Evolutionary conservation across 31 red algal genomes (phyloP).

Genomic region (Porphyra umbilicalis): DNA sequence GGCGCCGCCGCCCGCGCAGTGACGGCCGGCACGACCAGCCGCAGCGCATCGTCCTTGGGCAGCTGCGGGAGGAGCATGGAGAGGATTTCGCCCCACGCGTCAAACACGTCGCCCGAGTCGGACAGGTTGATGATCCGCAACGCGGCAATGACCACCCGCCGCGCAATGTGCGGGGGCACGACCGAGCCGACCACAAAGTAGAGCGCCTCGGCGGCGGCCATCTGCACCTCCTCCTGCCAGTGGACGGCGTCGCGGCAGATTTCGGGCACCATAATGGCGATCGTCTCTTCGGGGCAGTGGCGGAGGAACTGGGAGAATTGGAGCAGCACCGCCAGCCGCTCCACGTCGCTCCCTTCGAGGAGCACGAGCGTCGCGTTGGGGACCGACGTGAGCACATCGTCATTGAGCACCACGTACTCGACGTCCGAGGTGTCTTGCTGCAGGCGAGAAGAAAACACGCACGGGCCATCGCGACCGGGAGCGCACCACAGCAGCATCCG

Average conservation of each 20-base stretch:
- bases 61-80: constrained; percentile 91
- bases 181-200: constrained; percentile 82
- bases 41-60: constrained; percentile 51
- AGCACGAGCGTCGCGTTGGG: constrained; percentile 76
- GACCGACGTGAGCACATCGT: constrained; percentile 80
- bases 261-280: constrained; percentile 77
- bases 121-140: constrained; percentile 72
- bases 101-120: constrained; percentile 77
- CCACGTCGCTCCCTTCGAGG: constrained; percentile 73
- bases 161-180: constrained; percentile 59
- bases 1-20: constrained; percentile 52
- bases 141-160: constrained; percentile 67
- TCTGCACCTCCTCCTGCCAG: constrained; percentile 78
- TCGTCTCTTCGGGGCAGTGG: constrained; percentile 79
- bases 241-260: constrained; percentile 68
- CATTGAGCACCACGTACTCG: constrained; percentile 79
- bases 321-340: constrained; percentile 73
- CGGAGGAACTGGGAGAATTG: constrained; percentile 91
- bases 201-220: constrained; percentile 81
- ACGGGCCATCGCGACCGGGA: no score
- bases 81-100: constrained; percentile 89
- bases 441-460: neutral
- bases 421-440: constrained; percentile 10
- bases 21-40: constrained; percentile 64
- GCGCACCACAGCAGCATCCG: no score